These are phyloP conservation scores for Lupinus albus DNA, from an alignment of 306 rosid species.

Conservation along the genomic window DNA sequence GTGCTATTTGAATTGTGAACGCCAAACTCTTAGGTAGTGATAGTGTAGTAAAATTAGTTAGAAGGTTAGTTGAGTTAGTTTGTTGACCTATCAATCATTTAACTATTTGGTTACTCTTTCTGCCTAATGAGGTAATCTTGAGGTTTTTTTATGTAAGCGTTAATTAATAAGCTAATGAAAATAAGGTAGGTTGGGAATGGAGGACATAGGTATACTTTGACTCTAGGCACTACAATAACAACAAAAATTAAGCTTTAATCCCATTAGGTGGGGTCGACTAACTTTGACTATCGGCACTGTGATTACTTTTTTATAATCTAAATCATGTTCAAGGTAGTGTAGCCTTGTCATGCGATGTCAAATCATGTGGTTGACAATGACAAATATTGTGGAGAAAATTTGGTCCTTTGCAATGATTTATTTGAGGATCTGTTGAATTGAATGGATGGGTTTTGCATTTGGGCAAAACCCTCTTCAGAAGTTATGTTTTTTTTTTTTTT, in stretches of 20 bases:
- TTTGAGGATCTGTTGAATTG: constrained; percentile 30
- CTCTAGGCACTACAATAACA: not conserved
- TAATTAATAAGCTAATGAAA: constrained; percentile 14
- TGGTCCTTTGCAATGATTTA: constrained; percentile 17
- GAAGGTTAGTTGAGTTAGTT: not conserved
- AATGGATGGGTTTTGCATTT: constrained; percentile 19
- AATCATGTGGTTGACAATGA: not conserved
- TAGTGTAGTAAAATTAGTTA: not conserved
- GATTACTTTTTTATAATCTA: constrained; percentile 11
- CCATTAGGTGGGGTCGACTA: no score
- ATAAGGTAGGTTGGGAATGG: constrained; percentile 28
- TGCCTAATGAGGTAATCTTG: not conserved
- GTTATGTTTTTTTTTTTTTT: constrained; percentile 4
- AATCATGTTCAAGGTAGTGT: constrained; percentile 17
- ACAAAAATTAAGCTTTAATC: no score
- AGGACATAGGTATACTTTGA: constrained; percentile 24
- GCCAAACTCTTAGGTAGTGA: not conserved
- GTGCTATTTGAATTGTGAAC: constrained; percentile 2
- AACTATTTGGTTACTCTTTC: not conserved
- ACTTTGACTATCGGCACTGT: not conserved
- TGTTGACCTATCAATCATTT: not conserved
- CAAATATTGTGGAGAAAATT: constrained; percentile 12
- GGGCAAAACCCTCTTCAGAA: not conserved
- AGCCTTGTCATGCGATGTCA: not conserved
- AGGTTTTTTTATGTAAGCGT: not conserved